Percentiles rank a stretch among this genome's conserved stretches.
Conservation (phyloP, 345 rosid species). For the Microthlaspi erraticum region DNA sequence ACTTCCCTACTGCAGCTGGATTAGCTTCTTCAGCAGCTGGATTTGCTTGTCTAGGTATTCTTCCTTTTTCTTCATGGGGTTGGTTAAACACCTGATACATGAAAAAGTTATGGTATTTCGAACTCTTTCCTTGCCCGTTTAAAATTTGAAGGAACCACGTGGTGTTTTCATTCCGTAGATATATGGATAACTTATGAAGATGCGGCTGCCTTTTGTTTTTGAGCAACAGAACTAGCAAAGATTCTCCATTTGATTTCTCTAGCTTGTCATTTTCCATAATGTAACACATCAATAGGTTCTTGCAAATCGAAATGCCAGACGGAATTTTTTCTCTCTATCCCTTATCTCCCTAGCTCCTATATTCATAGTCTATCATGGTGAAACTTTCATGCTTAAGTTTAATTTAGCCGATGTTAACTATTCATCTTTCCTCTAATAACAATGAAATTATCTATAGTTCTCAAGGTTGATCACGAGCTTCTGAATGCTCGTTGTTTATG, state of each 20-base stretch:
- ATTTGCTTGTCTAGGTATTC: slow-evolving; percentile 91
- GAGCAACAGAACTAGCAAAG: neutral
- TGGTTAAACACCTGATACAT: neutral
- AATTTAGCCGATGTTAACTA: neutral
- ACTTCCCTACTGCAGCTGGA: slow-evolving; percentile 98
- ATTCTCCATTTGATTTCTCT: neutral
- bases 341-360: neutral
- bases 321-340: neutral
- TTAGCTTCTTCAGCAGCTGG: slow-evolving; percentile 99
- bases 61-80: neutral
- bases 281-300: neutral
- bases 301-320: neutral
- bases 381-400: slow-evolving; percentile 6
- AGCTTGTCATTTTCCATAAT: neutral
- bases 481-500: slow-evolving; percentile 7
- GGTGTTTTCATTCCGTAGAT: neutral
- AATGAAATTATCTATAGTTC: neutral
- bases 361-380: neutral
- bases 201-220: neutral
- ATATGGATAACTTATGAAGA: slow-evolving; percentile 10
- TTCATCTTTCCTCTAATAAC: neutral
- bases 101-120: neutral
- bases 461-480: slow-evolving; percentile 3
- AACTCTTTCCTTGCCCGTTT: neutral
- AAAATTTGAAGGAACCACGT: neutral